Percentiles rank a stretch among this genome's conserved stretches.
Conservation (phyloP, 768 basidiomycete species). For the Hypsizygus marmoreus region DNA sequence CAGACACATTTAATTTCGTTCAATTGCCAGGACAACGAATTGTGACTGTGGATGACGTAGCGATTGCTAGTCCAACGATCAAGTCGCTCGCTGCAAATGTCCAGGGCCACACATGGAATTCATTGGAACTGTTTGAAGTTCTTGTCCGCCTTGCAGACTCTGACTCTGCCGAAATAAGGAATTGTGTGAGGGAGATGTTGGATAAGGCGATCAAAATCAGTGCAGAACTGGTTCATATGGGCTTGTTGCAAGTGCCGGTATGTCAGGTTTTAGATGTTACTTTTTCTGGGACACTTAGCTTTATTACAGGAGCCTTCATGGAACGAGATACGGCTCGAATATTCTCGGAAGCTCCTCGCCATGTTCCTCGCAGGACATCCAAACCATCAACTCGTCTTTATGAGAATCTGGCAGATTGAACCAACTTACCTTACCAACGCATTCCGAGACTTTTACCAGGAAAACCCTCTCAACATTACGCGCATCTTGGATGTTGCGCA, state of each 20-base stretch:
- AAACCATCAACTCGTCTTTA: conserved; percentile 95
- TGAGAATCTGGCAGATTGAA: conserved; percentile 92
- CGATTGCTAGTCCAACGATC: conserved; percentile 86
- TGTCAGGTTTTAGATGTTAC: conserved; percentile 35
- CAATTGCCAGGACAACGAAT: conserved; percentile 80
- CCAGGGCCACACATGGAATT: conserved; percentile 94
- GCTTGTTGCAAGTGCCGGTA: conserved; percentile 87
- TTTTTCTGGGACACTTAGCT: conserved; percentile 4
- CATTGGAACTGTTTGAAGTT: conserved; percentile 85
- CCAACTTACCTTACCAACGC: conserved; percentile 84
- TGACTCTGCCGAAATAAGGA: conserved; percentile 69
- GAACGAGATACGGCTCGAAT: conserved; percentile 86
- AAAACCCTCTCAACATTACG: conserved; percentile 91
- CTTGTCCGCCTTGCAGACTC: conserved; percentile 79
- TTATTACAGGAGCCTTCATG: conserved; percentile 70
- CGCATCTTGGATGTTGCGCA: conserved; percentile 94
- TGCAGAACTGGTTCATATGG: conserved; percentile 93
- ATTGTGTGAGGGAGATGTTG: conserved; percentile 84
- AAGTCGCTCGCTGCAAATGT: conserved; percentile 88
- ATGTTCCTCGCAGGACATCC: conserved; percentile 94
- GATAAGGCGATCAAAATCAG: conserved; percentile 94
- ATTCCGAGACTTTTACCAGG: conserved; percentile 89
- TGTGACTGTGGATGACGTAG: conserved; percentile 87
- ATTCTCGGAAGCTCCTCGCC: conserved; percentile 79
- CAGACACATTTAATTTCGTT: conserved; percentile 92